Base-by-base conservation (phyloP, 805 yeast species). In the Peterozyma xylosa region DNA sequence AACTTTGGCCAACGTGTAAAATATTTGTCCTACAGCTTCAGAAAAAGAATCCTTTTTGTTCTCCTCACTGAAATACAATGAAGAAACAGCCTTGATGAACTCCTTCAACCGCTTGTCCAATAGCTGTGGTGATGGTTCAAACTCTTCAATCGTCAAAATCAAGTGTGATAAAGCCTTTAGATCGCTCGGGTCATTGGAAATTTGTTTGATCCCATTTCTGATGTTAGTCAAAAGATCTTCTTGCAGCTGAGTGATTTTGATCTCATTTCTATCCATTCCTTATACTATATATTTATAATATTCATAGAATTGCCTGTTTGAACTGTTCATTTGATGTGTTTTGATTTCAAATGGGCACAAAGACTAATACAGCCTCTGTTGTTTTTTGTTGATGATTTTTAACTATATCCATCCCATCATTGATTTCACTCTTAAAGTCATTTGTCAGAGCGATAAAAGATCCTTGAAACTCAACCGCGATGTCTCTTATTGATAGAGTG, bases 1-100 rank as follows among this genome's bases (percentile, higher is more conserved):
- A 7, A 86, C 71, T 53, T 84, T 86, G 21, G 80, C 63, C 15
- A 88, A 60, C 7, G 65, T 66, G 58, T 88, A 89, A 40, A 82
- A 67, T 0, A 78, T 55, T 32, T 62, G 53, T 3, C 64, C 53
- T 7, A 53, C 33, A 11, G 35, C 21, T 9, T 33, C 15, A 39
- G 50, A 39, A 29, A 52, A 42, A 1, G 36, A 51, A 9, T 38
- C 35, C 48, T 2, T 37, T 15, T 18, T 40, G 13, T 42, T 42
- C 16, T 27, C 14, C 21, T 44, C 21, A 15, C 32, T 35, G 15
- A 60, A 45, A 50, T 66, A 74, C 0, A 50, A 15, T 1, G 48
- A 38, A 1, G 66, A 49, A 11, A 76, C 46, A 0, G 16, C 38
- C 2, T 51, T 56, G 2, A 74, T 54, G 47, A 68, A 69, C 1